A percentile compares a stretch with the other conserved stretches of the same genome.
These are phyloP conservation scores for Melampsora larici-populina DNA, from an alignment of 1,284 basidiomycete genomes.

Conservation along the genomic window DNA sequence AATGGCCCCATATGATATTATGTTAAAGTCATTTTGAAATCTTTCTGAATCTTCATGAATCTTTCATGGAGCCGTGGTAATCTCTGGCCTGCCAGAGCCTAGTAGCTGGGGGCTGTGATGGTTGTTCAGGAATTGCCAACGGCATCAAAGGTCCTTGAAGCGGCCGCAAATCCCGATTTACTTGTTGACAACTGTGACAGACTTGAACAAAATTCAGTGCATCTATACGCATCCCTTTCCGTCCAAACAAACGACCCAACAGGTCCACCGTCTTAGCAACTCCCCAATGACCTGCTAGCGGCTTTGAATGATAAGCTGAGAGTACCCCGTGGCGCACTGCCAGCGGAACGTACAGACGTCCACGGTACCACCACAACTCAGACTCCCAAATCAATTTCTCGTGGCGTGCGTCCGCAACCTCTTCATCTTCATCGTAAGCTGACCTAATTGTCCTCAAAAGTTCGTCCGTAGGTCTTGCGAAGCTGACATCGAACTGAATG, in stretches of 20 bases:
- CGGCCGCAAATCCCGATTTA: background rate
- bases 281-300: background rate
- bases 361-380: background rate
- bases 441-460: too few species aligned
- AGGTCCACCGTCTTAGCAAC: background rate
- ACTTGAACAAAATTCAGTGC: background rate
- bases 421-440: too few species aligned
- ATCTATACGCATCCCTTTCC: constrained; percentile 6
- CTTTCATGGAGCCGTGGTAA: too few species aligned
- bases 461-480: background rate
- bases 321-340: background rate
- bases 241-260: constrained; percentile 10
- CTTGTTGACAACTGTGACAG: constrained; percentile 19
- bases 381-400: too few species aligned
- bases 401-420: too few species aligned
- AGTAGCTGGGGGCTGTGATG: too few species aligned
- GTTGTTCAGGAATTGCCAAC: too few species aligned
- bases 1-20: too few species aligned
- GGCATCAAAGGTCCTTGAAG: constrained; percentile 54
- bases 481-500: background rate
- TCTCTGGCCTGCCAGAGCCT: too few species aligned
- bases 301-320: background rate
- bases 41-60: too few species aligned
- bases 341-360: background rate
- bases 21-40: too few species aligned